Percentiles rank a stretch among this genome's conserved stretches.
Conservation (phyloP, 805 yeast genomes). For the Teunomyces funiuensis region DNA sequence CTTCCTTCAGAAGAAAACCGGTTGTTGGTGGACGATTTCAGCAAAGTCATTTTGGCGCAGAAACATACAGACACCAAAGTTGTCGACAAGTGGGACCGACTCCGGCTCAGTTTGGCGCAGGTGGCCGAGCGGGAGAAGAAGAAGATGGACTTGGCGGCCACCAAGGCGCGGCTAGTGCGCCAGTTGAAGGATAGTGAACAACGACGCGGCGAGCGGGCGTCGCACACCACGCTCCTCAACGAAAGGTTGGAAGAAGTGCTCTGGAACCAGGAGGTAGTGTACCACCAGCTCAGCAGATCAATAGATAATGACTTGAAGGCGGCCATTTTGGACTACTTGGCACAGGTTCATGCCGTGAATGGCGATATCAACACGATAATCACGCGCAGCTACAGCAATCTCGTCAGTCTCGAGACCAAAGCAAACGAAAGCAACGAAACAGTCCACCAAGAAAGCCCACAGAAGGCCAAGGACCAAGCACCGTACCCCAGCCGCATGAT, state of each 20-base stretch:
- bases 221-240: constrained; percentile 40
- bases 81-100: constrained; percentile 43
- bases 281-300: constrained; percentile 49
- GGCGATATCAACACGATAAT: constrained; percentile 1
- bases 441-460: neutral
- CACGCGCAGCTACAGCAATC: constrained; percentile 1
- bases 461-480: no score
- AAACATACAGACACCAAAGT: constrained; percentile 33
- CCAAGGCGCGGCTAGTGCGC: constrained; percentile 37
- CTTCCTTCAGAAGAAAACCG: constrained; percentile 41
- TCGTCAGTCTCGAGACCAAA: neutral
- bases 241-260: constrained; percentile 55
- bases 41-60: constrained; percentile 39
- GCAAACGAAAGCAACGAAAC: neutral
- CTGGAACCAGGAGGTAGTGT: constrained; percentile 51
- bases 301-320: constrained; percentile 46
- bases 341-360: constrained; percentile 3
- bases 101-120: constrained; percentile 43
- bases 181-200: constrained; percentile 44
- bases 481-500: constrained; percentile 8
- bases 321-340: constrained; percentile 45
- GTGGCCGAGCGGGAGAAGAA: constrained; percentile 53
- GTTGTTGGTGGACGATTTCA: constrained; percentile 39
- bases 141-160: constrained; percentile 36
- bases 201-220: constrained; percentile 43